Percentiles rank a stretch among this genome's conserved stretches.
These are phyloP conservation scores for Aethionema arabicum DNA, from an alignment of 345 rosid species.

Conservation along the genomic window DNA sequence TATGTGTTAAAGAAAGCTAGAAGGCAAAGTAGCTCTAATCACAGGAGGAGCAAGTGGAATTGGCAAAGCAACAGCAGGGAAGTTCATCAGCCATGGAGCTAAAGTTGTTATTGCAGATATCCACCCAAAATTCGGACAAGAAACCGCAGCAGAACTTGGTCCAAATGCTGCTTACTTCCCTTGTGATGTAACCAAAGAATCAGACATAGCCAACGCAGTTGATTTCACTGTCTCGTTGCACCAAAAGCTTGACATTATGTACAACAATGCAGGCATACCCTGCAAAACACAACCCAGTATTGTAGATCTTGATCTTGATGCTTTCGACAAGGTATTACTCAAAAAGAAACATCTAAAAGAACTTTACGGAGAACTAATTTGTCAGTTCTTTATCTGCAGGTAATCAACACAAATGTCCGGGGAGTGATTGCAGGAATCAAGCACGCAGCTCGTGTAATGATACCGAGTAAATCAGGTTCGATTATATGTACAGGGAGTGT, in stretches of 20 bases:
- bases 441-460: conserved; percentile 83
- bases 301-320: conserved; percentile 61
- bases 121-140: conserved; percentile 52
- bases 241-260: conserved; percentile 68
- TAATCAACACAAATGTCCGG: conserved; percentile 64
- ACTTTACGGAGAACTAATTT: no score
- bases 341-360: no score
- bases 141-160: conserved; percentile 60
- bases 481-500: conserved; percentile 78
- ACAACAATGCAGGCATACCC: conserved; percentile 78
- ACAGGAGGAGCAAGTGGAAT: conserved; percentile 93
- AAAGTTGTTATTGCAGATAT: conserved; percentile 78
- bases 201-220: conserved; percentile 62
- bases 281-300: conserved; percentile 62
- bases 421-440: conserved; percentile 76
- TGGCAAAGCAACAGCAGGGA: conserved; percentile 73
- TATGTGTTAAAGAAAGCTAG: conserved; percentile 52
- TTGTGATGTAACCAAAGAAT: conserved; percentile 77
- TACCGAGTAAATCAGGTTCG: conserved; percentile 56
- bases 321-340: conserved; percentile 61
- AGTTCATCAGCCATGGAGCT: conserved; percentile 71
- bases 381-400: conserved; percentile 12
- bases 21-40: conserved; percentile 78
- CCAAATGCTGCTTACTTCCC: conserved; percentile 50
- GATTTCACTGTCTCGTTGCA: conserved; percentile 55